These are phyloP conservation scores for Spiromastix sp. DNA, from an alignment of 2,329 filamentous ascomycete genomes.

Conservation along the genomic window DNA sequence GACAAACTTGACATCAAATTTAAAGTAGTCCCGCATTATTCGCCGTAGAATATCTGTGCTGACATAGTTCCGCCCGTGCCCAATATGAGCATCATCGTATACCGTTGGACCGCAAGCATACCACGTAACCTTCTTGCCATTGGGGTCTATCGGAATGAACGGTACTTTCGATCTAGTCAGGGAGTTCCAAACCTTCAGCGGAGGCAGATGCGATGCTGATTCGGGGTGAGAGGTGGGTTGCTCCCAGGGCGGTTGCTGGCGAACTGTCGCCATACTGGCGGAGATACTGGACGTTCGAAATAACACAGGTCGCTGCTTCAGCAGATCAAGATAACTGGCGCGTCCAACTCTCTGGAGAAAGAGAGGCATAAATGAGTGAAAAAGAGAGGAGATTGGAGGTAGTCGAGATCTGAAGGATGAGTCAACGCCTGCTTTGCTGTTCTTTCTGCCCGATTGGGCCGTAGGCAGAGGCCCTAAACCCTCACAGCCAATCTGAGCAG, in stretches of 20 bases:
- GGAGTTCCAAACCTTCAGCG: slow-evolving; percentile 70
- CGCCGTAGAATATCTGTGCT: slow-evolving; percentile 80
- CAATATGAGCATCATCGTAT: slow-evolving; percentile 70
- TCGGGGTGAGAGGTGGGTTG: slow-evolving; percentile 25
- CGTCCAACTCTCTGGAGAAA: slow-evolving; percentile 1
- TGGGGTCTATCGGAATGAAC: slow-evolving; percentile 61
- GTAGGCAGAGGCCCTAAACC: too few relatives aligned
- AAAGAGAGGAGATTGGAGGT: neutral
- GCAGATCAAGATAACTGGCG: slow-evolving; percentile 3
- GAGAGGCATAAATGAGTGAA: slow-evolving; percentile 7
- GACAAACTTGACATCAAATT: slow-evolving; percentile 72
- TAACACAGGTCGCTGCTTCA: slow-evolving; percentile 1
- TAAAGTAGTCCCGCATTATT: slow-evolving; percentile 73
- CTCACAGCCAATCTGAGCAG: too few relatives aligned
- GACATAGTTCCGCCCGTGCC: slow-evolving; percentile 84
- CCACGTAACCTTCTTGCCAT: slow-evolving; percentile 63
- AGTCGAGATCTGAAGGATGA: slow-evolving; percentile 1
- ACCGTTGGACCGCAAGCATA: slow-evolving; percentile 85
- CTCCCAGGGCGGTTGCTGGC: slow-evolving; percentile 37
- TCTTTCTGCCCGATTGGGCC: too few relatives aligned
- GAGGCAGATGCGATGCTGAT: slow-evolving; percentile 31
- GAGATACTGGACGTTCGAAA: neutral
- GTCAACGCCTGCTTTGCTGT: too few relatives aligned
- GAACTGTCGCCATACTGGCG: slow-evolving; percentile 17
- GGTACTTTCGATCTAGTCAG: slow-evolving; percentile 63